Percentiles rank a stretch among this genome's conserved stretches.
Conservation (phyloP, 2,329 filamentous ascomycete genomes). For the Monosporascus sp. region DNA sequence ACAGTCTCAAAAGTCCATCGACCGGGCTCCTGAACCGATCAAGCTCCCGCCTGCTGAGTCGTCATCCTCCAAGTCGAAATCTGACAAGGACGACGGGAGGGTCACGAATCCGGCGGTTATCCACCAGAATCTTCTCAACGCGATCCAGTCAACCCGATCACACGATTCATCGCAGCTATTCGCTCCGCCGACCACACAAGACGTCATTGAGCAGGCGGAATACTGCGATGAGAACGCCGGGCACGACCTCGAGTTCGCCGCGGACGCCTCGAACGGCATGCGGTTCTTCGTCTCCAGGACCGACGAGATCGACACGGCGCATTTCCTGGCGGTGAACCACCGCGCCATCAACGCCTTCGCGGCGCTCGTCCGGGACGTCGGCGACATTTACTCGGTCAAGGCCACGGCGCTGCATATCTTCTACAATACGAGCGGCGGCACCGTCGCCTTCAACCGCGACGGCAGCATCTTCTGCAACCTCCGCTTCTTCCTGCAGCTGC, state of each 20-base stretch:
- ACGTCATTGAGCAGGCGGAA: conserved; percentile 74
- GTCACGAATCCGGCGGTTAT: conserved; percentile 57
- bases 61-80: conserved; percentile 13
- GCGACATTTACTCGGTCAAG: conserved; percentile 65
- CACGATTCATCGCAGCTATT: conserved; percentile 72
- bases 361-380: conserved; percentile 61
- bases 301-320: conserved; percentile 39
- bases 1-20: conserved; percentile 41
- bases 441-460: conserved; percentile 86
- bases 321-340: conserved; percentile 59
- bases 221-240: conserved; percentile 78
- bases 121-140: conserved; percentile 68
- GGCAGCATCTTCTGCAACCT: conserved; percentile 94
- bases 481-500: conserved; percentile 76
- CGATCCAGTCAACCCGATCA: conserved; percentile 71
- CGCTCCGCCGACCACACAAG: conserved; percentile 62
- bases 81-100: conserved; percentile 35
- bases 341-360: conserved; percentile 64
- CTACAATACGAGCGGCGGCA: conserved; percentile 70
- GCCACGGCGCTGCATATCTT: conserved; percentile 74
- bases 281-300: conserved; percentile 65
- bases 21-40: conserved; percentile 16
- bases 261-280: conserved; percentile 65
- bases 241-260: conserved; percentile 66
- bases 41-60: conserved; percentile 13